Evolutionary conservation across 2,329 filamentous ascomycete genomes (phyloP), one percentile per base, ranked within the genome.

Genomic region (Myriosclerotinia curreyana): DNA sequence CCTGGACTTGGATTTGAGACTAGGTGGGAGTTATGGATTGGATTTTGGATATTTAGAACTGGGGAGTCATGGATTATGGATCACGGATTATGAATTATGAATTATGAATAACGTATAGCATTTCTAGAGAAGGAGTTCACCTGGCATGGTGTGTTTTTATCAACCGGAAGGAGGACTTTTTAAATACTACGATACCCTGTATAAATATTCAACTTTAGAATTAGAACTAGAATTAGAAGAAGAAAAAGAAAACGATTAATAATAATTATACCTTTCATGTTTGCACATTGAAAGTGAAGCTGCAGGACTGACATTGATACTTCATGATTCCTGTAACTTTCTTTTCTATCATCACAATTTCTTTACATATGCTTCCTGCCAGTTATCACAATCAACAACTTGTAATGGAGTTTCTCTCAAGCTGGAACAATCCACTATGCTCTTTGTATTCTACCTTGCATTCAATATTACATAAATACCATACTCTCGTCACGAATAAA

Each of bases 141-240:
- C 31, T 38, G 50, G 50, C 31, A 38, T 38, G 50, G 50, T 53
- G 31, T 36, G 11, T 53, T 36, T 36, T 22, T 53, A 53, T 36
- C 50, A 53, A 22, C 20, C n/a, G 31, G 50, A 22, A 53, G 14
- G n/a, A 14, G n/a, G n/a, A 15, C 31, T 53, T 53, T 53, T 0
- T 15, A 53, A 14, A 22, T 53, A 53, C n/a, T 53, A 38, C 17
- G 44, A 59, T 59, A 48, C 42, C 44, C 55, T 59, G 55, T 59
- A 59, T 59, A 38, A 17, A 59, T 59, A 59, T 5, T n/a, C n/a
- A 38, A 59, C 14, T 15, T 59, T 59, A 25, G 20, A 53, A 34
- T 9, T 44, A 31, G 28, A 31, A 28, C 48, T 59, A 25, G 20
- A 52, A 34, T 15, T 44, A 44, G 25, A 44, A 44, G 6, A 38